These are phyloP conservation scores for Clavispora asparagi DNA, from an alignment of 805 yeast genomes.

Conservation along the genomic window DNA sequence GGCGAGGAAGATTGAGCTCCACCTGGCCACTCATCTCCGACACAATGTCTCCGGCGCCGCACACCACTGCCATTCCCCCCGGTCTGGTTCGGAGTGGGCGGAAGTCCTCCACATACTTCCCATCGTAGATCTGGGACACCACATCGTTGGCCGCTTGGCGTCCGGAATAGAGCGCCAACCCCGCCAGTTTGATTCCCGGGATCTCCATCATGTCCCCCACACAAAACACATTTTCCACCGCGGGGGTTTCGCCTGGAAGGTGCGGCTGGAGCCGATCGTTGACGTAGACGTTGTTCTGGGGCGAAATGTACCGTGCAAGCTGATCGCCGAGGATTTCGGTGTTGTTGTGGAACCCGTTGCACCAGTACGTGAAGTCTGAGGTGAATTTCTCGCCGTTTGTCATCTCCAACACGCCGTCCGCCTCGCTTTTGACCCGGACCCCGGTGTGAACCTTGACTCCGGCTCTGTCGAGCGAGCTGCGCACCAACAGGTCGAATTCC, in stretches of 20 bases:
- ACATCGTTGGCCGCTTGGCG: constrained; percentile 36
- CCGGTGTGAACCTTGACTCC: constrained; percentile 27
- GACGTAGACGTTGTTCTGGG: constrained; percentile 24
- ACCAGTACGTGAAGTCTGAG: constrained; percentile 33
- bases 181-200: constrained; percentile 39
- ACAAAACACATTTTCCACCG: constrained; percentile 24
- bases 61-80: constrained; percentile 37
- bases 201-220: constrained; percentile 37
- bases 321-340: constrained; percentile 20
- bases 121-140: constrained; percentile 22
- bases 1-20: constrained; percentile 27
- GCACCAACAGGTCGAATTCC: constrained; percentile 23
- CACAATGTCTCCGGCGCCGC: constrained; percentile 33
- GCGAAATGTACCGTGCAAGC: constrained; percentile 22
- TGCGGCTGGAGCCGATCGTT: constrained; percentile 34
- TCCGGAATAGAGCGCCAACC: constrained; percentile 43
- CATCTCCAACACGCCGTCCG: constrained; percentile 22
- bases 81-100: constrained; percentile 30
- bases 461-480: constrained; percentile 22
- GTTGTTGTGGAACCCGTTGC: constrained; percentile 30
- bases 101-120: constrained; percentile 26
- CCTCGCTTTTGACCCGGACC: constrained; percentile 21
- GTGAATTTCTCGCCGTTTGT: constrained; percentile 22
- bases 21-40: constrained; percentile 32
- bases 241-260: constrained; percentile 10